Percentiles rank a stretch among this genome's conserved stretches.
phyloP scores from a whole-genome alignment of 306 rosid genomes.

The Mimosa pudica region DNA sequence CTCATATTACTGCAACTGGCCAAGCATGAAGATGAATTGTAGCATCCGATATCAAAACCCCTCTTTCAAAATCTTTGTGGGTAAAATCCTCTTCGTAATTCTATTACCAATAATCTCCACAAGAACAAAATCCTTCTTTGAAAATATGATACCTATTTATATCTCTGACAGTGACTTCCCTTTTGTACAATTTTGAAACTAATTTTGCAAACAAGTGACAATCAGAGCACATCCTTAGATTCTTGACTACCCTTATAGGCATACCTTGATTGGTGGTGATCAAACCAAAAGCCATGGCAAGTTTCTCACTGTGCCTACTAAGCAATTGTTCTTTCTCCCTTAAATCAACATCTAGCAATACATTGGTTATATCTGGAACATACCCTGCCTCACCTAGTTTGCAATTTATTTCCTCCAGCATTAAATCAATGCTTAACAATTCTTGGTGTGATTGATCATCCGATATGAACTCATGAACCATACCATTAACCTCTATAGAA shows the following conservation, averaged over 20 bases:
- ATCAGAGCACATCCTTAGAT: conserved; percentile 78
- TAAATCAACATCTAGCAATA: conserved; percentile 70
- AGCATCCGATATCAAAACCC: conserved; percentile 9
- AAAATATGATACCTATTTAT: conserved; percentile 71
- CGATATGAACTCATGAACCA: conserved; percentile 70
- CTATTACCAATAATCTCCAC: conserved; percentile 69
- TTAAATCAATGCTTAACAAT: conserved; percentile 43
- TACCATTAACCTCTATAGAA: conserved; percentile 59
- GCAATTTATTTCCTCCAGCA: conserved; percentile 63
- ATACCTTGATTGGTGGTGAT: conserved; percentile 47
- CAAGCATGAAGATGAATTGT: conserved; percentile 17
- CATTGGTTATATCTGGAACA: conserved; percentile 75
- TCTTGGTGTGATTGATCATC: conserved; percentile 62
- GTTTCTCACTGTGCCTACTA: conserved; percentile 73
- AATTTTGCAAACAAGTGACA: conserved; percentile 77
- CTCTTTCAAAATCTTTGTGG: not conserved
- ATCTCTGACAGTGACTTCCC: conserved; percentile 71
- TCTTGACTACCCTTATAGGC: conserved; percentile 71
- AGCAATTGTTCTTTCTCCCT: conserved; percentile 66
- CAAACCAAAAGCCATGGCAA: conserved; percentile 77
- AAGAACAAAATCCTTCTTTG: conserved; percentile 66
- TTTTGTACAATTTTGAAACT: conserved; percentile 53
- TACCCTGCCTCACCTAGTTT: conserved; percentile 62
- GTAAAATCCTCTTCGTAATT: not conserved
- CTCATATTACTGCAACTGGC: conserved; percentile 4